phyloP scores from a whole-genome alignment of 495 filamentous ascomycete species.

The Aspergillus funiculosus region DNA sequence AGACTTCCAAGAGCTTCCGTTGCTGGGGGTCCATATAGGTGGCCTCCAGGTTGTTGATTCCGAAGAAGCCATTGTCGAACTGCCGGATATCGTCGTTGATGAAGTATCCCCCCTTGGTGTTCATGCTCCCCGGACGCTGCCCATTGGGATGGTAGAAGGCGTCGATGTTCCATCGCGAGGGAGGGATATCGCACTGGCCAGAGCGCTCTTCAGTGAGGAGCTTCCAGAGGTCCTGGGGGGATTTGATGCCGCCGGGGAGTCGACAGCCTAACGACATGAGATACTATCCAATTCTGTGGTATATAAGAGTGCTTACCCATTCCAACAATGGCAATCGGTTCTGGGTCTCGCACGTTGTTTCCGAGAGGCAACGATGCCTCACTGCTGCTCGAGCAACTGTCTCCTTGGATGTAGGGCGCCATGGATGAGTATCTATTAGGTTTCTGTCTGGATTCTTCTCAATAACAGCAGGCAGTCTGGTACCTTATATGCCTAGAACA shows the following conservation, averaged over 20 bases:
- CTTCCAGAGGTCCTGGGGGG: slow-evolving; percentile 26
- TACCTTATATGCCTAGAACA: too few species aligned
- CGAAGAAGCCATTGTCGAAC: slow-evolving; percentile 3
- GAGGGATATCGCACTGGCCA: slow-evolving; percentile 15
- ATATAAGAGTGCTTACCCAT: too few species aligned
- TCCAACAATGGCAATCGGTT: neutral
- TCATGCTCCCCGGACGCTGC: neutral
- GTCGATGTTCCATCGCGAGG: slow-evolving; percentile 23
- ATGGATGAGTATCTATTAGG: too few species aligned
- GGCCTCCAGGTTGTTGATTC: neutral
- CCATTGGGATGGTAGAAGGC: slow-evolving; percentile 1
- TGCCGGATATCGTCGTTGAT: slow-evolving; percentile 33
- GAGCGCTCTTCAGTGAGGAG: slow-evolving; percentile 15
- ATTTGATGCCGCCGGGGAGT: slow-evolving; percentile 19
- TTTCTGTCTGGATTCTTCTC: too few species aligned
- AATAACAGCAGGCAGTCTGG: too few species aligned
- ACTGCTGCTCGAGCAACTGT: neutral
- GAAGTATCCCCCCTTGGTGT: slow-evolving; percentile 30
- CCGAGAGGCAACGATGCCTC: too few species aligned
- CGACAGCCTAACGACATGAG: slow-evolving; percentile 19
- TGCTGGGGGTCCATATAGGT: slow-evolving; percentile 1
- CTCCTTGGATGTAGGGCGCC: too few species aligned
- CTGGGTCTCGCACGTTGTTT: neutral
- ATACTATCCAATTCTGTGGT: too few species aligned
- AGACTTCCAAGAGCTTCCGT: slow-evolving; percentile 22